These are phyloP conservation scores for Mimosa pudica DNA, from an alignment of 306 rosid genomes.

Conservation along the genomic window DNA sequence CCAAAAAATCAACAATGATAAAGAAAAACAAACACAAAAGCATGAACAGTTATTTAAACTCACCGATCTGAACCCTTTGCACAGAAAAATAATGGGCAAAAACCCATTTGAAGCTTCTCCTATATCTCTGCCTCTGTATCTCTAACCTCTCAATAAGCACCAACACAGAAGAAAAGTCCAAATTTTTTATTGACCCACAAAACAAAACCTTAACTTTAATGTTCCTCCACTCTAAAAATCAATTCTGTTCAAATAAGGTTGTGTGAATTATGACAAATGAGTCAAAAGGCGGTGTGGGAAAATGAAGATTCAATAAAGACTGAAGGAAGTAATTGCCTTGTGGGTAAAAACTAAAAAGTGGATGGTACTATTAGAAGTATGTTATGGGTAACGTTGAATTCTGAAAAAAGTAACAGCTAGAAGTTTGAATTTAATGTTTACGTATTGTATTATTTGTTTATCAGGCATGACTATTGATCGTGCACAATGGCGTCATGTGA, in stretches of 20 bases:
- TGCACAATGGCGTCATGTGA: too few relatives aligned
- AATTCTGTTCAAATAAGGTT: constrained; percentile 2
- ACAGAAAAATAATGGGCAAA: constrained; percentile 63
- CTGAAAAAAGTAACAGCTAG: constrained; percentile 13
- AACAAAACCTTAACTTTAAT: constrained; percentile 33
- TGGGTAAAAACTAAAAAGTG: background rate
- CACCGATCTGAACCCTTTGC: constrained; percentile 78
- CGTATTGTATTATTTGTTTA: background rate
- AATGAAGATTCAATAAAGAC: constrained; percentile 36
- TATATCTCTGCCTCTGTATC: background rate
- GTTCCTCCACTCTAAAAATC: constrained; percentile 28
- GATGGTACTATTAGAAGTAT: background rate
- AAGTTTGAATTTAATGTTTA: background rate
- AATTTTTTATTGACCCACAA: constrained; percentile 49
- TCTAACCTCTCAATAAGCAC: constrained; percentile 22
- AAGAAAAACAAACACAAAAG: constrained; percentile 20
- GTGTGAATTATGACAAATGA: constrained; percentile 4
- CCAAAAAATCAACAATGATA: constrained; percentile 4
- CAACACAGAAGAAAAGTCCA: constrained; percentile 31
- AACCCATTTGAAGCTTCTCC: constrained; percentile 36
- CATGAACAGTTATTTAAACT: constrained; percentile 18
- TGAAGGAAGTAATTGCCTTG: constrained; percentile 20
- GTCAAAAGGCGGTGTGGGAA: constrained; percentile 29
- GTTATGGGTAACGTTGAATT: constrained; percentile 41
- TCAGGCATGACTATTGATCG: too few relatives aligned